Evolutionary conservation across 192 early-diverging fungal species (phyloP), one percentile per base, ranked within the genome.

Genomic region (Powellomyces hirtus): DNA sequence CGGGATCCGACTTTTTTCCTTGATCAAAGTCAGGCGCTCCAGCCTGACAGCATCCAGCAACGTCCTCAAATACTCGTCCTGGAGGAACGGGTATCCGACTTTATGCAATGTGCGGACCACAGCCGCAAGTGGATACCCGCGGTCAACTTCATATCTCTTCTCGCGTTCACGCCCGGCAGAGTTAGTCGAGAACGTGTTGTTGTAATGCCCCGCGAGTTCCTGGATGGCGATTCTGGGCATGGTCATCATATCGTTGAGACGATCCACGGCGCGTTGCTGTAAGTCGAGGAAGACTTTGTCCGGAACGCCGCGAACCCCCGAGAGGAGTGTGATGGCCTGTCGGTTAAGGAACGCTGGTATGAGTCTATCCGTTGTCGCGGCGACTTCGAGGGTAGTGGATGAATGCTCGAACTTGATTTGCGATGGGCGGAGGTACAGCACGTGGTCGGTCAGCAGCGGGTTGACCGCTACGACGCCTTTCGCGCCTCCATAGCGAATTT

Each of bases 251-350:
- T 24, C 18, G n/a, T 26, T 33, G 14, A 73, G 53, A 11, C 75
- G 73, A 10, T 29, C n/a, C 14, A 45, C 24, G 35, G 29, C 22
- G 16, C 24, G 26, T 16, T 44, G 61, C 55, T 82, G 82, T 33
- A 88, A 61, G 2, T 72, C 59, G 59, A 82, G 58, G 42, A 91
- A 88, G 0, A 86, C 75, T 18, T 76, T 40, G 38, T 86, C 83
- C 0, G 84, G 76, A 10, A 91, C 80, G 1, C 85, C 86, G 2
- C 90, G 71, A 24, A 53, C 51, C 13, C 69, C 37, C 2, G 81
- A 69, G 4, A 91, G 53, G 0, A 91, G 62, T 0, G 84, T 81
- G 62, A 90, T 90, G 20, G 85, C 75, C 44, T 91, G 89, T 6
- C 86, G 71, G 65, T 91, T 91, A 0, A 91, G 68, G 45, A 77